Conservation (phyloP, 257 asterid genomes). For the Salvia splendens region DNA sequence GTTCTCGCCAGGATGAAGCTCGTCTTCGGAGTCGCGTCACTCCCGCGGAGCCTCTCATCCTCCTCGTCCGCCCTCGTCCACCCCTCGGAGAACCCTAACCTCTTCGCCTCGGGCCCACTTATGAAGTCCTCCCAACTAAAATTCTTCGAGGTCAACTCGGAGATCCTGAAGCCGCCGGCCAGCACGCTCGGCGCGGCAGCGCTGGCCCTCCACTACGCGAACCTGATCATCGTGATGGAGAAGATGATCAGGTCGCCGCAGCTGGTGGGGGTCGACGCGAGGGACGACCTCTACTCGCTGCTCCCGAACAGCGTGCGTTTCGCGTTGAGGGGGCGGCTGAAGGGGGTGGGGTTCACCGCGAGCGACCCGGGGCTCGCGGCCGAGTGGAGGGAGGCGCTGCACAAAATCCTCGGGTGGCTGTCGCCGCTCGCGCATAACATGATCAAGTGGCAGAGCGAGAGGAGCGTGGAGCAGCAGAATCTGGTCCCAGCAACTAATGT, state of each 20-base stretch:
- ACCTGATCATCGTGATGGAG: conserved; percentile 78
- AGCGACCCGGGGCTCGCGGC: conserved; percentile 76
- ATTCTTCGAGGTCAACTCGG: conserved; percentile 57
- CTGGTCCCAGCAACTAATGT: conserved; percentile 64
- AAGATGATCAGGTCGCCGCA: conserved; percentile 92
- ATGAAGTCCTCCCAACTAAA: conserved; percentile 32
- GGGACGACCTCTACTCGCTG: conserved; percentile 86
- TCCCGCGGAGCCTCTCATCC: conserved; percentile 74
- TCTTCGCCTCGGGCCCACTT: conserved; percentile 66
- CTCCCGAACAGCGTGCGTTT: conserved; percentile 71
- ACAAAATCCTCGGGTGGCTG: conserved; percentile 78
- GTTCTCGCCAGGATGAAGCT: conserved; percentile 22
- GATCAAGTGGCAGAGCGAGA: conserved; percentile 97
- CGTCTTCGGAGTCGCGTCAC: conserved; percentile 70
- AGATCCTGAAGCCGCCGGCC: conserved; percentile 59
- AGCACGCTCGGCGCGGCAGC: conserved; percentile 76
- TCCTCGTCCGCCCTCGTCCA: conserved; percentile 74
- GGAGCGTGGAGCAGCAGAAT: conserved; percentile 89
- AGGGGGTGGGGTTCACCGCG: conserved; percentile 77
- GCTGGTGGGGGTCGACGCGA: conserved; percentile 77
- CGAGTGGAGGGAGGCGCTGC: conserved; percentile 90
- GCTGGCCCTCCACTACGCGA: conserved; percentile 81
- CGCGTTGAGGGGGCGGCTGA: conserved; percentile 58
- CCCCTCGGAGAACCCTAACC: conserved; percentile 62
- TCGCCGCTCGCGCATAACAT: conserved; percentile 91